Conservation (phyloP, 129 eudicot species). For the Artemisia annua region DNA sequence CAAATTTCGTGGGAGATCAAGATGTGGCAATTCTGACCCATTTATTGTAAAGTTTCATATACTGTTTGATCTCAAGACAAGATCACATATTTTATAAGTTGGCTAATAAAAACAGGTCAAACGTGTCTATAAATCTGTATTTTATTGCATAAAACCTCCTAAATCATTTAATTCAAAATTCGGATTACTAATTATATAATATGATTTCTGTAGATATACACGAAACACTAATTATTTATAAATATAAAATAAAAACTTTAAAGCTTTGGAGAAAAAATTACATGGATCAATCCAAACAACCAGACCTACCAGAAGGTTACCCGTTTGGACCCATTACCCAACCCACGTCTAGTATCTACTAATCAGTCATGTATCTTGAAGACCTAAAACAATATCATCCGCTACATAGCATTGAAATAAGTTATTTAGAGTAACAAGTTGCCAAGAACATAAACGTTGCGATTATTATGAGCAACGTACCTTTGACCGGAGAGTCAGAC, state of each 20-base stretch:
- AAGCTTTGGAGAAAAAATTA: background rate
- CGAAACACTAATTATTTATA: background rate
- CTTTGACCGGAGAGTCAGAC: slow-evolving; percentile 54
- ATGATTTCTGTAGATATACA: background rate
- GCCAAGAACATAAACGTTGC: background rate
- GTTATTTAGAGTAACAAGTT: background rate
- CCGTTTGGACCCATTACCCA: slow-evolving; percentile 4
- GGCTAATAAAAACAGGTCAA: too few species aligned
- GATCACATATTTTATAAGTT: too few species aligned
- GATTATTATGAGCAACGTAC: slow-evolving; percentile 26
- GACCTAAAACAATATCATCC: slow-evolving; percentile 2
- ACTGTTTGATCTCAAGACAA: too few species aligned
- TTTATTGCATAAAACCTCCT: background rate
- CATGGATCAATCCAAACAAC: too few species aligned
- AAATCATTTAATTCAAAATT: background rate
- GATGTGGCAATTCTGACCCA: slow-evolving; percentile 3
- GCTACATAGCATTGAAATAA: background rate
- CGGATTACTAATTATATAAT: background rate
- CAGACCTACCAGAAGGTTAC: background rate
- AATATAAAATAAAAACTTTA: background rate
- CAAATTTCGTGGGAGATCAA: background rate
- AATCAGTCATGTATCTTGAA: background rate
- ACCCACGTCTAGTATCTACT: slow-evolving; percentile 2
- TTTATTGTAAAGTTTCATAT: too few species aligned
- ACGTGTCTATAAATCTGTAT: background rate